Conservation (phyloP, 2,329 filamentous ascomycete genomes). For the Stachybotrys chlorohalonatus region DNA sequence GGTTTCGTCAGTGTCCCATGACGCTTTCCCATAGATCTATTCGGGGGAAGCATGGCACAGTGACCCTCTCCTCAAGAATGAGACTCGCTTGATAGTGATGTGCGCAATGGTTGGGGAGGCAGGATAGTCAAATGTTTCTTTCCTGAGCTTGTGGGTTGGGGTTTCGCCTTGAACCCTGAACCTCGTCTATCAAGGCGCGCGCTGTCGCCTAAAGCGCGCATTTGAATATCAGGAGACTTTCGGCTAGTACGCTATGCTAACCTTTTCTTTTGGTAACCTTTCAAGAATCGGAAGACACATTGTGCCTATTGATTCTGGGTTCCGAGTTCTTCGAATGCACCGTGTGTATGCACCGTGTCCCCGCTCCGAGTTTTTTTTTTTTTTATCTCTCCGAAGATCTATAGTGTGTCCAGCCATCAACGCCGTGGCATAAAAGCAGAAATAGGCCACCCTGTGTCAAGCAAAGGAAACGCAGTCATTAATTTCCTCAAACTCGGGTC, state of each 20-base stretch:
- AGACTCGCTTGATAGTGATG: neutral
- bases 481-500: neutral
- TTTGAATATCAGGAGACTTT: neutral
- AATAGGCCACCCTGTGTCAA: neutral
- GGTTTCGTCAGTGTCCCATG: no score
- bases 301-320: neutral
- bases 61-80: neutral
- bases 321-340: neutral
- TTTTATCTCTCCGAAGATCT: conserved; percentile 14
- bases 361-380: neutral
- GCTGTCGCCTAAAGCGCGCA: neutral
- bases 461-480: neutral
- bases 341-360: neutral
- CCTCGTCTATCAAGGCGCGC: neutral
- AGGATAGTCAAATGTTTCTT: neutral
- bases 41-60: no score
- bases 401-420: conserved; percentile 20
- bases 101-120: neutral
- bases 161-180: neutral
- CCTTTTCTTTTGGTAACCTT: neutral
- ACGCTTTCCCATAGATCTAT: no score
- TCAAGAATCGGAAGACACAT: neutral
- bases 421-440: conserved; percentile 19
- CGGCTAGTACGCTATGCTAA: neutral
- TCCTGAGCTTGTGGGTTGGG: neutral